Evolutionary conservation across 257 asterid genomes (phyloP), one percentile per base, ranked within the genome.

Genomic region (Thymus quinquecostatus): DNA sequence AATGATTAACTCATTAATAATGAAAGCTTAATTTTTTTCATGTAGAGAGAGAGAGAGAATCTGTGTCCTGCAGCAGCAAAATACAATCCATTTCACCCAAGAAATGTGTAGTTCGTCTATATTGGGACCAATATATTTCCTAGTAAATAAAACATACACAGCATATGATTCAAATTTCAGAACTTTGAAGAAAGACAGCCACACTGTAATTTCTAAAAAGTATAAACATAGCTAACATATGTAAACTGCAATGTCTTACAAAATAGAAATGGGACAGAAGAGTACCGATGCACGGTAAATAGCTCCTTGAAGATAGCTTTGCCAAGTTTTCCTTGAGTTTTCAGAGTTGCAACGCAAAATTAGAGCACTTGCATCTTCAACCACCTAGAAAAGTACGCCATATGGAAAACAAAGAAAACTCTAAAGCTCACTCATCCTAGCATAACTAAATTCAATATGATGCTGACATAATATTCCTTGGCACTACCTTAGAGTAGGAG

Each of bases 261-360:
- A 65, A 60, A 64, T 27, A 50, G 7, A 51, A 62, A 27, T 36
- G 63, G 34, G 69, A 50, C 61, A 57, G 21, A 69, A 28, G 54
- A 68, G 76, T 87, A 94, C 99, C 88, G 98, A 91, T 71, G 97
- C 93, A 72, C 92, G 88, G 80, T 94, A 94, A 70, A 94, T 89
- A 69, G 96, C 95, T 71, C 91, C 94, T 80, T 86, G 97, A 73
- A 94, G 85, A 80, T 82, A 79, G 70, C 88, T 84, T 85, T 86
- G 96, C 98, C 98, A 93, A 44, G 85, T 80, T 79, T 70, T 88
- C 82, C 85, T 77, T 71, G 89, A 85, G 70, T 77, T 78, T 72
- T 91, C 97, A 65, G 98, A 78, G 68, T 91, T 89, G 21, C 83
- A 91, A 40, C 87, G 96, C 78, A 93, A 85, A 76, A 93, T 85